phyloP scores from a whole-genome alignment of 306 rosid genomes.

The Alnus glutinosa region DNA sequence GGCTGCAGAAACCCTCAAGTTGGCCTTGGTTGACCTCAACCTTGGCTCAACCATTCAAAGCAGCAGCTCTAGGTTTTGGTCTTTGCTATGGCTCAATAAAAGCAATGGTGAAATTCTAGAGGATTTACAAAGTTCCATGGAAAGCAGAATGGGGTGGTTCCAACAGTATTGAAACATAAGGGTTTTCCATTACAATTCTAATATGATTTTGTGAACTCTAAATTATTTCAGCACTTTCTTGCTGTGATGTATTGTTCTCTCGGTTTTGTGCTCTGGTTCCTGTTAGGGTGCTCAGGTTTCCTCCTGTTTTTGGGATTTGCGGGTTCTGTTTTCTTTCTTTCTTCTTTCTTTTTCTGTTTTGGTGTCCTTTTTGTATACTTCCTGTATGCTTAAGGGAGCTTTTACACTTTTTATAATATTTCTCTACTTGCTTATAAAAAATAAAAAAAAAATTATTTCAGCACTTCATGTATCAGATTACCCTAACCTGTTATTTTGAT shows the following conservation, averaged over 20 bases:
- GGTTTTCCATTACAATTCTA: neutral
- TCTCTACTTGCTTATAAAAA: too few relatives aligned
- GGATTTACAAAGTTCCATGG: neutral
- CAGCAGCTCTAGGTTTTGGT: neutral
- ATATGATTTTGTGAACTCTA: neutral
- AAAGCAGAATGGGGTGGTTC: neutral
- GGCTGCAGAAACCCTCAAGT: neutral
- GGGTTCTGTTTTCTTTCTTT: too few relatives aligned
- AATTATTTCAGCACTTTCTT: neutral
- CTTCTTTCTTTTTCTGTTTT: too few relatives aligned
- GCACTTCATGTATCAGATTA: neutral
- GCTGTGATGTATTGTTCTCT: too few relatives aligned
- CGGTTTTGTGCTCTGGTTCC: too few relatives aligned
- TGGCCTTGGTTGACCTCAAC: neutral
- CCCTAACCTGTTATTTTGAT: neutral
- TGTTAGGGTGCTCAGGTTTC: too few relatives aligned
- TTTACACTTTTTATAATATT: too few relatives aligned
- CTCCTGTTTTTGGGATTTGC: too few relatives aligned
- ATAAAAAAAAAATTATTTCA: neutral
- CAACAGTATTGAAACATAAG: neutral
- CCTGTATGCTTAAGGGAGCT: too few relatives aligned
- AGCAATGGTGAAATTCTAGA: neutral
- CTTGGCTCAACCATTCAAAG: neutral
- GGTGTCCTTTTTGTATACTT: too few relatives aligned
- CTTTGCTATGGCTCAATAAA: constrained; percentile 6